These are phyloP conservation scores for Diaporthe sp. DNA, from an alignment of 2,329 filamentous ascomycete species.

Conservation along the genomic window DNA sequence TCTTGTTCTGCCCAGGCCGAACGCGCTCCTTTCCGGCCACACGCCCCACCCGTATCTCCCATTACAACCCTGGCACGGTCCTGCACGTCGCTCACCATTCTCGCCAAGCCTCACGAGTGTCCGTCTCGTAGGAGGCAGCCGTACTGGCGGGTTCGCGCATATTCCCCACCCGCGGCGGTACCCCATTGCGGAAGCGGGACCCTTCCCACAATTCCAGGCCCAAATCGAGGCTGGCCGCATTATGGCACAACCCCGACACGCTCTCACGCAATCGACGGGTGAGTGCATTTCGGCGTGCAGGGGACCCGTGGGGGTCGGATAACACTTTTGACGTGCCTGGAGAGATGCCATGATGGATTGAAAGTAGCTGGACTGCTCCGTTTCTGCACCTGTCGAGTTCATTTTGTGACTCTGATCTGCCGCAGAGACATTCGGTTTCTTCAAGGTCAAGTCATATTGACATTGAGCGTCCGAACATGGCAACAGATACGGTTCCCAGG, in stretches of 20 bases:
- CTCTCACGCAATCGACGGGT: conserved; percentile 26
- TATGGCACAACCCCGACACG: conserved; percentile 24
- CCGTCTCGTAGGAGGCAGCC: not conserved
- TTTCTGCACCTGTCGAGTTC: not conserved
- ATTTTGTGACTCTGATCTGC: not conserved
- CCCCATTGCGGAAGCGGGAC: conserved; percentile 8
- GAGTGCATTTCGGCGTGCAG: conserved; percentile 8
- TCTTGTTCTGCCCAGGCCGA: not conserved
- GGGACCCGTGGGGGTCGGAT: not conserved
- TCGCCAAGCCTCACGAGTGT: conserved; percentile 14
- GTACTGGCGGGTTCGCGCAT: not conserved
- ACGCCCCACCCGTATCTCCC: conserved; percentile 5
- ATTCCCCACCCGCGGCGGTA: conserved; percentile 4
- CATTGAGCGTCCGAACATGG: not conserved
- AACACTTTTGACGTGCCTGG: not conserved
- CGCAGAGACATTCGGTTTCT: not conserved
- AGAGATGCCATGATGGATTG: not conserved
- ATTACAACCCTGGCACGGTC: not conserved
- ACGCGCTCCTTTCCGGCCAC: not conserved
- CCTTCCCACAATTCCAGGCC: conserved; percentile 2
- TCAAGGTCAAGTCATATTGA: not conserved
- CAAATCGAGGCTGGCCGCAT: not conserved
- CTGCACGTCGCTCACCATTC: conserved; percentile 24
- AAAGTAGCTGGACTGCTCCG: not conserved
- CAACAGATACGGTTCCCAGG: conserved; percentile 15